Evolutionary conservation across 805 yeast species (phyloP), one percentile per base, ranked within the genome.

Genomic region (Barnettozyma sucrosica): DNA sequence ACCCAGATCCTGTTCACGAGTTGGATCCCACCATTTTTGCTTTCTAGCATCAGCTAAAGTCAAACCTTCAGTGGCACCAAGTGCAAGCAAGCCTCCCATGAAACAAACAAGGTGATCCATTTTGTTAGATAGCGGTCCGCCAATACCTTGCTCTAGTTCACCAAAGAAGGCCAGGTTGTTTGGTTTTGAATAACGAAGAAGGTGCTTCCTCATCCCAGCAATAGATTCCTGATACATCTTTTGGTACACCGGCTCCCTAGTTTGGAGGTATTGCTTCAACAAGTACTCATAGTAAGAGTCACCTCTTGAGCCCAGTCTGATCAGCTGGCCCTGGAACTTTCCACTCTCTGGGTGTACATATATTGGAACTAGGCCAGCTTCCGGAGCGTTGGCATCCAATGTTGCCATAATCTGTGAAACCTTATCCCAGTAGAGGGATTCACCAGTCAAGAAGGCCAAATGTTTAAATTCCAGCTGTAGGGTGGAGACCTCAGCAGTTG

Each of bases 71-170:
- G 97, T 90, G 14, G 96, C 95, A 24, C 97, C 97, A 45, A 89
- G 67, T 1, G 96, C 93, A 51, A 90, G 75, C 51, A 86, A 73
- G 0, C 97, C 97, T 48, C 96, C 96, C 61, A 86, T 79, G 66
- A 89, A 89, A 64, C 97, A 90, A 23, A 89, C 97, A 50, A 88
- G 70, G 66, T 90, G 97, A 62, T 90, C 97, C 96, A 90, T 87
- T 61, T 88, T 89, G 16, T 80, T 69, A 14, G 83, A 77, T 14
- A 83, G 64, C 3, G 70, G 66, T 0, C 84, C 81, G 7, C 65
- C 67, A n/a, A 87, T 56, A 10, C 97, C 97, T 25, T 65, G 55
- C 20, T 83, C 86, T 44, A 79, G 73, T 64, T 90, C 97, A 10
- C 95, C 96, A 48, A 89, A 72, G 59, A 74, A 90, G 0, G 84